phyloP scores from a whole-genome alignment of 768 basidiomycete species.

The Kwoniella shandongensis region DNA sequence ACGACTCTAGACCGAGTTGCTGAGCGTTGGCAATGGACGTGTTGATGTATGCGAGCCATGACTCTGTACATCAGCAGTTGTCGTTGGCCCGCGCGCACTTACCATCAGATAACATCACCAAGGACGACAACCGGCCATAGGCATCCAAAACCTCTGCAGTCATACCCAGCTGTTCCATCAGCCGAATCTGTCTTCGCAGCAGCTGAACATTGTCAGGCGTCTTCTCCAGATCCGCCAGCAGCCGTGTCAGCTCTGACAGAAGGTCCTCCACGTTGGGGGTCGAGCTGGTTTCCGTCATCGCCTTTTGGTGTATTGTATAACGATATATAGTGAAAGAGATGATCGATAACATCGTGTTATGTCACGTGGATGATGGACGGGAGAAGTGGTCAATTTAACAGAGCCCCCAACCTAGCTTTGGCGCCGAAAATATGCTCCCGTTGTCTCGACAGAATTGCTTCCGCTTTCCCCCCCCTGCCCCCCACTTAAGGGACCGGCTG shows the following conservation, averaged over 20 bases:
- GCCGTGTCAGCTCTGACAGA: conserved; percentile 22
- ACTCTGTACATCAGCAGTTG: conserved; percentile 20
- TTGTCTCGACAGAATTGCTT: too few relatives aligned
- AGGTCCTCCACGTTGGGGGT: background rate
- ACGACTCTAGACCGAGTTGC: conserved; percentile 31
- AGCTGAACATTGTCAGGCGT: conserved; percentile 36
- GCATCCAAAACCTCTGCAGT: conserved; percentile 24
- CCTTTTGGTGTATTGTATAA: too few relatives aligned
- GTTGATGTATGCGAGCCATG: conserved; percentile 38
- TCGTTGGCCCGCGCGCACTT: background rate
- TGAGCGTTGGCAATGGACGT: conserved; percentile 7
- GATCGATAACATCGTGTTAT: too few relatives aligned
- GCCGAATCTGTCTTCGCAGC: conserved; percentile 27
- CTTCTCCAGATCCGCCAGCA: conserved; percentile 30
- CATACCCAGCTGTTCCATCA: conserved; percentile 33
- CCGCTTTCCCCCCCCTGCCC: too few relatives aligned
- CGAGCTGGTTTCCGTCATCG: background rate
- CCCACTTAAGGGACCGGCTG: too few relatives aligned
- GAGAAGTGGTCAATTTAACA: too few relatives aligned
- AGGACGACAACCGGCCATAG: conserved; percentile 15
- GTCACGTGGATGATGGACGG: too few relatives aligned
- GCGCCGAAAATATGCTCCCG: too few relatives aligned
- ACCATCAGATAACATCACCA: conserved; percentile 44
- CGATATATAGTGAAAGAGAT: too few relatives aligned
- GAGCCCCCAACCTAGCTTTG: too few relatives aligned